Evolutionary conservation across 2,329 filamentous ascomycete species (phyloP), one percentile per base, ranked within the genome.

Genomic region (Colletotrichum sp.): DNA sequence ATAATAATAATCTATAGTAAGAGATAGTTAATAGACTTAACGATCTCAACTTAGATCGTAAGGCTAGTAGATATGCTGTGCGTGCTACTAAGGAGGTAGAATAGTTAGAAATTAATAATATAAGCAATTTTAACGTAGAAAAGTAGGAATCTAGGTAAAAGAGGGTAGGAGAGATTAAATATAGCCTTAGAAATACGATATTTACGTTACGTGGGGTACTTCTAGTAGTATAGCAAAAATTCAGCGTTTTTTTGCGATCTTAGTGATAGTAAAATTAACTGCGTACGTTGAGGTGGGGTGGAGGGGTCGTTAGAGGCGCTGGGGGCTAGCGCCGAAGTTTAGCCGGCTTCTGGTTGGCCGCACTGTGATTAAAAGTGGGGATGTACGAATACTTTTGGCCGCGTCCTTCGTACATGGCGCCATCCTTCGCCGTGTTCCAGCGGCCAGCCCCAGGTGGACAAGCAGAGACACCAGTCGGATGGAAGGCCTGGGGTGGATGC

Each of bases 401-500:
- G 28, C 28, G 28, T 28, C 28, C 28, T 28, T 6, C 28, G 28
- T 22, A 72, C 67, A 71, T 68, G 32, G 27, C 10, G 48, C n/a
- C 16, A 25, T 27, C 34, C 32, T 27, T 30, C 34, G 66, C 36
- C 13, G 25, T 48, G 22, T 52, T 48, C 43, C 43, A 27, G n/a
- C 28, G n/a, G 18, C 66, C 55, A 69, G 55, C 30, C 22, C 55
- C 27, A 58, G 66, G 48, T 52, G 43, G 43, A 13, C 43, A 52
- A 52, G n/a, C n/a, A 30, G 27, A 36, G 56, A 43, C 58, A 64
- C 65, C 65, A 69, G 56, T 66, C 39, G 58, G 27, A 52, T 66
- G 60, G 43, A 65, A 58, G 70, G 52, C 70, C 62, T 74, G 56
- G 48, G 52, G 55, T 56, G 62, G 69, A 58, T 76, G 28, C 43